A percentile compares a stretch with the other conserved stretches of the same genome.
Evolutionary conservation across 352 stramenopile genomes (phyloP).

Genomic region (Pelagophyceae sp.): DNA sequence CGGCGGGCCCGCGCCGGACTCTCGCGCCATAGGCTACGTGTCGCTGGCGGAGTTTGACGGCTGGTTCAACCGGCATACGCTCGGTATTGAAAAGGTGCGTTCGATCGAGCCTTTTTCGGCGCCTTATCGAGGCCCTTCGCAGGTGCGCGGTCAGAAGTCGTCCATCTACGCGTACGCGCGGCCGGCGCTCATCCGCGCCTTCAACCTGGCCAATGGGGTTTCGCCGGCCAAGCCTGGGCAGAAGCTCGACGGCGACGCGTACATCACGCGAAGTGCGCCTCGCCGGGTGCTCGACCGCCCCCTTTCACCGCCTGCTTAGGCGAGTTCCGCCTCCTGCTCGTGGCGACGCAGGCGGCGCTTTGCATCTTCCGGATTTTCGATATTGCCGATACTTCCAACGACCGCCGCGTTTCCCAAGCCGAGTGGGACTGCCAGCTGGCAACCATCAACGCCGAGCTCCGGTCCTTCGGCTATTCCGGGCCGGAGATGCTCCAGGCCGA

Average conservation of each 20-base stretch:
- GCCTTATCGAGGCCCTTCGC: too few relatives aligned
- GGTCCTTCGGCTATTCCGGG: neutral
- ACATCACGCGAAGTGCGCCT: too few relatives aligned
- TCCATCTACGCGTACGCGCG: constrained; percentile 9
- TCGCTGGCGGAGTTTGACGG: constrained; percentile 8
- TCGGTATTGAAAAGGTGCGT: neutral
- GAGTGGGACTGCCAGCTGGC: constrained; percentile 4
- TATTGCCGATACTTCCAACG: constrained; percentile 12
- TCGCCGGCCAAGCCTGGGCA: neutral
- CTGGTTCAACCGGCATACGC: constrained; percentile 4
- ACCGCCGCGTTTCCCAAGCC: neutral
- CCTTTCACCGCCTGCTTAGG: too few relatives aligned
- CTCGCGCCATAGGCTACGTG: neutral
- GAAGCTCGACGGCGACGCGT: neutral
- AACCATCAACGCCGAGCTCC: neutral
- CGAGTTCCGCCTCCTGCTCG: neutral
- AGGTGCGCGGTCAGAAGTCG: neutral
- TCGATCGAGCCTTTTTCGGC: too few relatives aligned
- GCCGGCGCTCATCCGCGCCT: neutral
- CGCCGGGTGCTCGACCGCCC: too few relatives aligned
- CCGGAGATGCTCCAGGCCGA: neutral
- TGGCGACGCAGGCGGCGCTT: neutral
- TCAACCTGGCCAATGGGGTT: constrained; percentile 14
- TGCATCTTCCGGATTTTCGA: constrained; percentile 11
- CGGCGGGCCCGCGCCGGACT: too few relatives aligned